These are phyloP conservation scores for Pythium utonaiense DNA, from an alignment of 352 stramenopile genomes.

Conservation along the genomic window DNA sequence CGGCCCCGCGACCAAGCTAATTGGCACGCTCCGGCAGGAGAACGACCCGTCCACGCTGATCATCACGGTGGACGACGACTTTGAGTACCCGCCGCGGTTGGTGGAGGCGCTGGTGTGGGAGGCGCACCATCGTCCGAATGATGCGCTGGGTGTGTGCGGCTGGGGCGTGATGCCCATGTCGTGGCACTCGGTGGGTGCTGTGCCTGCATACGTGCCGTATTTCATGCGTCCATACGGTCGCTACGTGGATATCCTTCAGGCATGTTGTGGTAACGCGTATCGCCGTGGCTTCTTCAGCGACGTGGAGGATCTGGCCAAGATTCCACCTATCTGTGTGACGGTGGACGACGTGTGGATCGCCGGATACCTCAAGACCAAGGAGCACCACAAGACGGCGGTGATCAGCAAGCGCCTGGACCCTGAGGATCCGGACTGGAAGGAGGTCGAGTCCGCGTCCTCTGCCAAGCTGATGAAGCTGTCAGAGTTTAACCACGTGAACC, in stretches of 20 bases:
- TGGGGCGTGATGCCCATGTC: conserved; percentile 73
- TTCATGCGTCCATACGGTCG: conserved; percentile 70
- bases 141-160: conserved; percentile 68
- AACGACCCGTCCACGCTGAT: conserved; percentile 60
- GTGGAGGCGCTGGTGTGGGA: conserved; percentile 72
- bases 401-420: conserved; percentile 80
- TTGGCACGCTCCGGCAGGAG: conserved; percentile 61
- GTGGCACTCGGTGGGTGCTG: conserved; percentile 67
- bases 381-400: conserved; percentile 52
- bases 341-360: conserved; percentile 85
- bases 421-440: conserved; percentile 63
- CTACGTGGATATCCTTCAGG: conserved; percentile 66
- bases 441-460: conserved; percentile 38
- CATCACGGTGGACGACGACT: conserved; percentile 83
- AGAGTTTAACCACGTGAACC: conserved; percentile 76
- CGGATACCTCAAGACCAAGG: conserved; percentile 67
- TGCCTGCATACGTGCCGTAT: conserved; percentile 79
- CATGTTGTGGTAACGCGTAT: conserved; percentile 66
- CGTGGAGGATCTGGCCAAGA: conserved; percentile 60
- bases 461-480: conserved; percentile 68
- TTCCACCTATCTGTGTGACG: conserved; percentile 66
- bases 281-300: conserved; percentile 72
- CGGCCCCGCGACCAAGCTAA: conserved; percentile 73
- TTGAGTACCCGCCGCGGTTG: conserved; percentile 62
- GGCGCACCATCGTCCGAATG: conserved; percentile 46